These are phyloP conservation scores for Polyrhizophydium stewartii DNA, from an alignment of 371 early-diverging fungal species.

Conservation along the genomic window DNA sequence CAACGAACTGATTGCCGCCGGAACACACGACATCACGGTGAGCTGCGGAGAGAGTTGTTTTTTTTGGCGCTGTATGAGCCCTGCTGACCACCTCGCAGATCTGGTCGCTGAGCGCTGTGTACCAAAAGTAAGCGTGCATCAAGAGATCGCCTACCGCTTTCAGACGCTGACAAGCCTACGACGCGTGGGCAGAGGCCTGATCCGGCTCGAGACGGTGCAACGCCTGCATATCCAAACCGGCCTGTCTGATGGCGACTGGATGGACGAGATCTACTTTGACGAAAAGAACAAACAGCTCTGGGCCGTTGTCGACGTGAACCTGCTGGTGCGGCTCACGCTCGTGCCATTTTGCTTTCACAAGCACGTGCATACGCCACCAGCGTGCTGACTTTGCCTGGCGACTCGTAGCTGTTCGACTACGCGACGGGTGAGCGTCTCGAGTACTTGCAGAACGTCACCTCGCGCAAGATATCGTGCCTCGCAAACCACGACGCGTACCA, in stretches of 20 bases:
- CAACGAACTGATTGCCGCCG: conserved; percentile 11
- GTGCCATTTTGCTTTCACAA: background rate
- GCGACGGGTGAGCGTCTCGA: background rate
- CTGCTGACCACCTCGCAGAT: conserved; percentile 2
- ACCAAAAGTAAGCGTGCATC: conserved; percentile 8
- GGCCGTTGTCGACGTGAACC: conserved; percentile 25
- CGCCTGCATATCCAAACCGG: conserved; percentile 14
- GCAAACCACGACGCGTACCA: conserved; percentile 27
- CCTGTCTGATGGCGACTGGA: conserved; percentile 33
- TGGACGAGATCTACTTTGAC: conserved; percentile 27
- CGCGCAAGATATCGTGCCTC: conserved; percentile 25
- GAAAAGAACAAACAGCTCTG: conserved; percentile 16
- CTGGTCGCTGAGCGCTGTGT: conserved; percentile 16
- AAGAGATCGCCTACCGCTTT: no score
- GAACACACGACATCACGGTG: conserved; percentile 9
- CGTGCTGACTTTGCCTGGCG: no score
- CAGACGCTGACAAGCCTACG: background rate
- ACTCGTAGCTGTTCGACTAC: background rate
- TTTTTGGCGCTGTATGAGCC: background rate
- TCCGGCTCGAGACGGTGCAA: conserved; percentile 13
- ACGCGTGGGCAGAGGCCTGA: background rate
- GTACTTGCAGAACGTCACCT: conserved; percentile 9
- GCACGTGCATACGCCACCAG: conserved; percentile 2
- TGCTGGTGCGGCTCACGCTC: conserved; percentile 19
- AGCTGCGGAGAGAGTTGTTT: background rate